Evolutionary conservation across 169 alveolate species (phyloP), one percentile per base, ranked within the genome.

Genomic region (Eimeria sp.): DNA sequence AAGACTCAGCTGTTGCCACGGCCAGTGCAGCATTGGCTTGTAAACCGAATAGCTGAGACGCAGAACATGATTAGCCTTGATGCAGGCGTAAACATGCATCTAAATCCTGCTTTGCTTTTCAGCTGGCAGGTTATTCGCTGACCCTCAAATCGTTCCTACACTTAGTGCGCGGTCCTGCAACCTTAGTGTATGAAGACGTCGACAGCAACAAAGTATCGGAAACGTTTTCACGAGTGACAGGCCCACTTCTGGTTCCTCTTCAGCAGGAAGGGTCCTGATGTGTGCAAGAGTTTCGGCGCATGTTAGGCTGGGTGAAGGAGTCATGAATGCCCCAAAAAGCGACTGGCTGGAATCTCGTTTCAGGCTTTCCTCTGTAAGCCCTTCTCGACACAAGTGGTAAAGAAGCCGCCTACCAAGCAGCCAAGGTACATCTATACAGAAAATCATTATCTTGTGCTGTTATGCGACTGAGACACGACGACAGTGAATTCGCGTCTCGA

Each of bases 11-110:
- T 10, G 78, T 60, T 71, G 85, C 95, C 33, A 85, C 93, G 93
- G 93, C 93, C 37, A 85, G 20, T 64, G 77, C 78, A 85, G 93
- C 93, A 33, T 64, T 85, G 52, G 93, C 93, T 85, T 85, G 93
- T 52, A 85, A 23, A 23, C 93, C 93, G 54, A 85, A 85, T 18
- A 85, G 77, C 93, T 85, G 93, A 80, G 62, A 18, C 54, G 54
- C 80, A 71, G 18, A 30, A 11, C 80, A 71, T 71, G 80, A 71
- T 1, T 71, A 37, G 49, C 54, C 80, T 71, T 37, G 33, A 71
- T 33, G 80, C 13, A 33, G 54, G 33, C 1, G 30, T 71, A 23
- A 71, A 37, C 52, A 8, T 71, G 6, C 80, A 37, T 11, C 25
- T 71, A n/a, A 33, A 37, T 6, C 37, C 80, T 52, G 33, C 54